Evolutionary conservation across 139 green algal genomes (phyloP).

Genomic region (Chlamydomonas eustigma): DNA sequence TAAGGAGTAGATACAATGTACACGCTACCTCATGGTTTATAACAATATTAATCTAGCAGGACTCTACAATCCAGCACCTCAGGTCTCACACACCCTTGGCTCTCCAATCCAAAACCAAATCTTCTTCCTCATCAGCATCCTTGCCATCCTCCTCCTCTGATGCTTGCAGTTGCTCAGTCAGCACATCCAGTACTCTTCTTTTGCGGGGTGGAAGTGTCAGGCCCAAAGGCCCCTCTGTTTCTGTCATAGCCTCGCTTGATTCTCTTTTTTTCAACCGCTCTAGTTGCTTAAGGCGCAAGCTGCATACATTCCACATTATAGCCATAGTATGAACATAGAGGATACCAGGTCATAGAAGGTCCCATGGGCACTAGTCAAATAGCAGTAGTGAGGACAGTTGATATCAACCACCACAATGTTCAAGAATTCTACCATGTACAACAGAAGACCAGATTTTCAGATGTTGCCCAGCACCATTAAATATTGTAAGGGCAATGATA

Average conservation of each 20-base stretch:
- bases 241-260: not conserved
- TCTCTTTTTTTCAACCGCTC: not conserved
- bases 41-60: no score
- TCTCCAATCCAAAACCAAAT: conserved; percentile 8
- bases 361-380: no score
- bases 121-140: not conserved
- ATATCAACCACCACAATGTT: not conserved
- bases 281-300: not conserved
- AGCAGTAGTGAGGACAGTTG: not conserved
- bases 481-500: not conserved
- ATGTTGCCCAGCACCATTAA: not conserved
- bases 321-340: no score
- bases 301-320: no score
- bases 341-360: no score
- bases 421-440: not conserved
- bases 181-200: not conserved
- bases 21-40: no score
- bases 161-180: not conserved
- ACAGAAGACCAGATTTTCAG: not conserved
- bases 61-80: no score
- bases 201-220: conserved; percentile 8
- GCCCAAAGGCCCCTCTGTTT: no score
- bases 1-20: no score
- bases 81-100: not conserved
- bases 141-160: not conserved